Base-by-base conservation (phyloP, 2,329 filamentous ascomycete species). In the Venturiaceae sp. region DNA sequence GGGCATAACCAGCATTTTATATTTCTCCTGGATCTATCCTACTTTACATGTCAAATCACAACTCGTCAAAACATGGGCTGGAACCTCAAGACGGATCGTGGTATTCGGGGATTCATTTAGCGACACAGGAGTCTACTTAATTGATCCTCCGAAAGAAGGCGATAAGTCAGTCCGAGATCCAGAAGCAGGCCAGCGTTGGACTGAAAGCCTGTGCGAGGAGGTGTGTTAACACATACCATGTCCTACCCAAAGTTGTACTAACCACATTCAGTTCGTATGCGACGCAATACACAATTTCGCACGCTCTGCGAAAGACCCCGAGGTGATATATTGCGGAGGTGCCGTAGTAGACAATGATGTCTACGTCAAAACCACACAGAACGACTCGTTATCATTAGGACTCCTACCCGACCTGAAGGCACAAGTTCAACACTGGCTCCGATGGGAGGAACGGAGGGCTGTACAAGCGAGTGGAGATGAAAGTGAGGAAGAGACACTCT, bases 81-180 rank as follows among this genome's bases (percentile, higher is more conserved):
- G 65, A 36, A 63, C 60, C 30, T 61, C 66, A 32, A 66, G 66
- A 57, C 66, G 68, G 39, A 57, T 73, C 21, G 70, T 73, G 30
- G 69, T 72, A 26, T 72, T 73, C 62, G 71, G 70, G 13, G 68
- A 72, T 56, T 69, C 71, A 57, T 72, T 69, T 68, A 72, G 70
- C 57, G 70, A 72, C 63, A 71, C 64, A 44, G 69, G 69, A 26
- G 64, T 61, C 47, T 70, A 71, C 66, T 66, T 68, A 55, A 64
- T 69, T 53, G 65, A 65, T 62, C 62, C 68, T 58, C 67, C 69
- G 44, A 63, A 63, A 16, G 62, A 61, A 36, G 62, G 63, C 14
- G 61, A 63, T 8, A 62, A 58, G 21, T 62, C 60, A 60, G 56
- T 63, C 59, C 67, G 67, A 60, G 68, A 69, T 54, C 62, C 64